Conservation (phyloP, 2,329 filamentous ascomycete species). For the Thielaviopsis cerberus region DNA sequence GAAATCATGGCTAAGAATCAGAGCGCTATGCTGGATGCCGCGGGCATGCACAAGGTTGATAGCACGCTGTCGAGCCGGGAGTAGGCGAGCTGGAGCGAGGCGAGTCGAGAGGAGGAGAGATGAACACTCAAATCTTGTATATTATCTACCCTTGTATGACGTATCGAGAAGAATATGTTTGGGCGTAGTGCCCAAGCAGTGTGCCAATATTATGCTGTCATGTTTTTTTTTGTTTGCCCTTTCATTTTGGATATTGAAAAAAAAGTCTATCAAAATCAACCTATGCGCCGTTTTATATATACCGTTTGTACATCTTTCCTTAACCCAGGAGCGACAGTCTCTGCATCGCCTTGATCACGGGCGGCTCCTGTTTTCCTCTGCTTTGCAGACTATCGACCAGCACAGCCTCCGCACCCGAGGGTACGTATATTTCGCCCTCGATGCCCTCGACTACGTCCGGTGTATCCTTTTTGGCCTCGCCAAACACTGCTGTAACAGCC, state of each 20-base stretch:
- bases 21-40: conserved; percentile 15
- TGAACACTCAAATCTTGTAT: background rate
- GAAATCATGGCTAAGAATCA: conserved; percentile 40
- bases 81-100: background rate
- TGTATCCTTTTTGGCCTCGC: conserved; percentile 13
- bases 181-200: background rate
- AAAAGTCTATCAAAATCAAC: background rate
- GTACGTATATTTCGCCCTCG: conserved; percentile 17
- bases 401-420: conserved; percentile 33
- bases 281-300: background rate
- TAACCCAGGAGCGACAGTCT: conserved; percentile 32
- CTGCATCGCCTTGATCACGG: conserved; percentile 29
- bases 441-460: conserved; percentile 14
- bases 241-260: background rate
- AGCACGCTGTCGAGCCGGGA: conserved; percentile 5
- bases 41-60: conserved; percentile 4
- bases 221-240: conserved; percentile 1
- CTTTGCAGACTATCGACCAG: conserved; percentile 31
- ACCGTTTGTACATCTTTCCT: background rate
- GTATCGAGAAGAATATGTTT: background rate
- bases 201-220: conserved; percentile 1
- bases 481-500: conserved; percentile 54
- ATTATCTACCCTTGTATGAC: background rate
- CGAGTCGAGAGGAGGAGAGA: background rate
- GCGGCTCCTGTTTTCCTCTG: conserved; percentile 27